phyloP scores from a whole-genome alignment of 768 basidiomycete species.

The Boletus rubropictus region DNA sequence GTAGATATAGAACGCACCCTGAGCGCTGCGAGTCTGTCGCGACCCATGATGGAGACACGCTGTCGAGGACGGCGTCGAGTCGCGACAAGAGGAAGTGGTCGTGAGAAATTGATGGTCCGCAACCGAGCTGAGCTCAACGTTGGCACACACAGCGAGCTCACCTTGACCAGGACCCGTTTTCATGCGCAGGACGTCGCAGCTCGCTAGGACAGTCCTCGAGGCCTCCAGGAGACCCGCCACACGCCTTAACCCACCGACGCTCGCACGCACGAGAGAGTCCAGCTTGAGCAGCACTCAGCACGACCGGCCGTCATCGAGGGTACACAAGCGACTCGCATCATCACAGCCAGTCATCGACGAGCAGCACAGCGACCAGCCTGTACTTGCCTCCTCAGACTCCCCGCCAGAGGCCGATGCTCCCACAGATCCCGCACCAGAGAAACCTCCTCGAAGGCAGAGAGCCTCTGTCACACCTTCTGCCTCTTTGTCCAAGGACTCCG shows the following conservation, averaged over 20 bases:
- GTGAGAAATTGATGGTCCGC: slow-evolving; percentile 11
- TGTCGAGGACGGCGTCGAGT: neutral
- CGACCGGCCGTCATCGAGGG: slow-evolving; percentile 12
- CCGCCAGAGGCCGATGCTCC: slow-evolving; percentile 24
- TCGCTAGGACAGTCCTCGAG: slow-evolving; percentile 72
- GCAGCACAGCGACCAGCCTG: slow-evolving; percentile 8
- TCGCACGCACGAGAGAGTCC: slow-evolving; percentile 24
- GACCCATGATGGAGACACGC: slow-evolving; percentile 40
- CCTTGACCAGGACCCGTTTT: slow-evolving; percentile 40
- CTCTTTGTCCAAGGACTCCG: slow-evolving; percentile 16
- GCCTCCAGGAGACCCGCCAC: slow-evolving; percentile 7
- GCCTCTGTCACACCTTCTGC: neutral
- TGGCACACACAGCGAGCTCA: slow-evolving; percentile 4
- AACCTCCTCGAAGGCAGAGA: slow-evolving; percentile 20
- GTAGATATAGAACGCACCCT: slow-evolving; percentile 54
- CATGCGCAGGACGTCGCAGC: slow-evolving; percentile 54
- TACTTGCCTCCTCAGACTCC: slow-evolving; percentile 15
- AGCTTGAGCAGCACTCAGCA: slow-evolving; percentile 6
- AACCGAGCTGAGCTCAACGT: neutral
- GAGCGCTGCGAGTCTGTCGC: slow-evolving; percentile 78
- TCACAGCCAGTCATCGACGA: slow-evolving; percentile 17
- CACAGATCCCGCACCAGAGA: slow-evolving; percentile 20
- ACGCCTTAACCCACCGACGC: slow-evolving; percentile 3
- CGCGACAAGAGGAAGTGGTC: neutral
- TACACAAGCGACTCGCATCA: slow-evolving; percentile 23